Conservation (phyloP, 108 stramenopile genomes). For the Epithemia pelagica region DNA sequence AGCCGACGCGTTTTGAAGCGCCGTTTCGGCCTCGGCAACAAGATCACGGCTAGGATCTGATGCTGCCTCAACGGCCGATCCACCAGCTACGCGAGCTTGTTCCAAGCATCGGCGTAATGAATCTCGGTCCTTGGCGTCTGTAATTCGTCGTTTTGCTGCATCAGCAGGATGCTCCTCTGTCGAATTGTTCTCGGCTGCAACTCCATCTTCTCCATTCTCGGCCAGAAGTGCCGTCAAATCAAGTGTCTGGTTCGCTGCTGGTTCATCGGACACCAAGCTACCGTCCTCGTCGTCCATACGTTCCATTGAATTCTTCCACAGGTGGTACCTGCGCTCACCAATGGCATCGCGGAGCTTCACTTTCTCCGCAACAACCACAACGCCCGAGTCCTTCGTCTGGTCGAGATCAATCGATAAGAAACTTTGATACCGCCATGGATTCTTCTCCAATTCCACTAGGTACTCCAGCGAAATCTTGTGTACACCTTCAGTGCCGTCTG, state of each 20-base stretch:
- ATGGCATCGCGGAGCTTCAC: slow-evolving; percentile 72
- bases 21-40: slow-evolving; percentile 66
- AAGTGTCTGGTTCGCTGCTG: slow-evolving; percentile 10
- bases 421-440: slow-evolving; percentile 62
- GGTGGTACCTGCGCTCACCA: slow-evolving; percentile 65
- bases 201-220: slow-evolving; percentile 29
- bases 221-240: slow-evolving; percentile 40
- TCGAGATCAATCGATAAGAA: slow-evolving; percentile 34
- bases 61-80: background rate
- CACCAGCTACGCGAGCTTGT: slow-evolving; percentile 7
- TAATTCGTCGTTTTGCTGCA: slow-evolving; percentile 47
- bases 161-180: background rate
- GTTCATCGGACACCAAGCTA: slow-evolving; percentile 2
- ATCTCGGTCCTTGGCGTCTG: slow-evolving; percentile 68
- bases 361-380: slow-evolving; percentile 19
- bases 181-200: slow-evolving; percentile 7
- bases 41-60: slow-evolving; percentile 28
- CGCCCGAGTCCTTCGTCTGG: slow-evolving; percentile 2
- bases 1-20: slow-evolving; percentile 73
- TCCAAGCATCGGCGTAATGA: slow-evolving; percentile 64
- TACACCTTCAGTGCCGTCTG: slow-evolving; percentile 13
- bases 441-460: slow-evolving; percentile 61
- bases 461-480: slow-evolving; percentile 39
- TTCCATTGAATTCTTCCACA: slow-evolving; percentile 60
- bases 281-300: slow-evolving; percentile 5